Percentiles rank a stretch among this genome's conserved stretches.
These are phyloP conservation scores for Logfia minima DNA, from an alignment of 129 eudicot genomes.

Conservation along the genomic window DNA sequence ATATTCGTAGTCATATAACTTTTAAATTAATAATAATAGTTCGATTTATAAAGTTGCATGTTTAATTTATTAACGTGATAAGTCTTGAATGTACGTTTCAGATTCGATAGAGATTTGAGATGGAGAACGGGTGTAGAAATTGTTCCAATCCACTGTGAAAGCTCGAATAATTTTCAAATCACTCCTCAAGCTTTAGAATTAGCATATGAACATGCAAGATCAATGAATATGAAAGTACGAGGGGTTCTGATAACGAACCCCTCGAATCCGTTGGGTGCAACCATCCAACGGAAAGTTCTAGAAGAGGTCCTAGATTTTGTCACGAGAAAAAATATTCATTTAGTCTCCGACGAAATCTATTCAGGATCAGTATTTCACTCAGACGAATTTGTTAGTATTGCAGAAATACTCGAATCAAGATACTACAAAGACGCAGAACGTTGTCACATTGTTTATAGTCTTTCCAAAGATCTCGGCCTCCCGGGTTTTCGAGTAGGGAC, in stretches of 20 bases:
- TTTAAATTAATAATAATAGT: not conserved
- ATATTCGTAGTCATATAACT: not conserved
- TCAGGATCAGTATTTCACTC: constrained; percentile 71
- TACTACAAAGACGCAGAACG: constrained; percentile 52
- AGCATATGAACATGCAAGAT: constrained; percentile 55
- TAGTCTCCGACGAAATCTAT: constrained; percentile 84
- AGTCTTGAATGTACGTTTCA: constrained; percentile 25
- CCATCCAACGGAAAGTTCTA: constrained; percentile 50
- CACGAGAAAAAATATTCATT: constrained; percentile 58
- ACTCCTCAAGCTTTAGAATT: constrained; percentile 62
- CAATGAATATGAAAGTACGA: constrained; percentile 54
- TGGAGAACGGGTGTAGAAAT: constrained; percentile 91
- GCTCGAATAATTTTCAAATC: constrained; percentile 73
- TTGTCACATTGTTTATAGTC: constrained; percentile 80
- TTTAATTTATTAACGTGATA: constrained; percentile 5
- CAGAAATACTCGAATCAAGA: constrained; percentile 54
- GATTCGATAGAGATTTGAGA: constrained; percentile 84
- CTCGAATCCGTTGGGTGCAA: constrained; percentile 85
- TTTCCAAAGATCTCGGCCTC: constrained; percentile 80
- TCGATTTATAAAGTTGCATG: not conserved
- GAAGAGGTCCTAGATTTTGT: constrained; percentile 62
- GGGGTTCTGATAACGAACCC: constrained; percentile 83
- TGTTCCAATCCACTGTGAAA: constrained; percentile 72
- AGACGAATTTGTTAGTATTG: constrained; percentile 61
- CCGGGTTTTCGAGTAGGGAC: constrained; percentile 87